Evolutionary conservation across 352 stramenopile species (phyloP), one percentile per base, ranked within the genome.

Genomic region (Globisporangium ultimum): DNA sequence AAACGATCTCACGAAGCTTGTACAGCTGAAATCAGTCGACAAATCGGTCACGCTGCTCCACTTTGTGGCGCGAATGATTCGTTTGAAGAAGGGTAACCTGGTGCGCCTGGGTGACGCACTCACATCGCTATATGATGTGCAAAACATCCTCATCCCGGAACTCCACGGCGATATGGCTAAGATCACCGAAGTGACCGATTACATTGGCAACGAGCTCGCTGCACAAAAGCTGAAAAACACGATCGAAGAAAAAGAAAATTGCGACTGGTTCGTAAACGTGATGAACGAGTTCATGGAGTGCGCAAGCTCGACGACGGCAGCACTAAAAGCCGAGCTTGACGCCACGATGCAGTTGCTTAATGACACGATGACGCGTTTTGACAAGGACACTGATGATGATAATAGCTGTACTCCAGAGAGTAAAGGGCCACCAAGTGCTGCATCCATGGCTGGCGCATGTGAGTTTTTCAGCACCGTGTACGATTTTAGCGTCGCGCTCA

Each of bases 401-500:
- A 61, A 71, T 0, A 2, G 58, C 0, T 8, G 32, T 28, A 32
- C 51, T 17, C 14, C 53, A 12, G 24, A 57, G 21, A 22, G 53
- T 28, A 55, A 53, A 13, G 66, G 50, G 0, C 55, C 60, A 10
- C 53, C 73, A 3, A 74, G 50, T 28, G 48, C 76, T 15, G 63
- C 72, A 13, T 55, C 67, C 11, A 70, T 81, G 47, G 48, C 71
- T 9, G 68, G 76, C 3, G 80, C 80, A 5, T 66, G 73, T 0
- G 78, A 86, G 54, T 90, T 92, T 60, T 89, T 92, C 58, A 76
- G 55, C 38, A 81, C 67, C 1, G 79, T 92, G 48, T 88, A 92
- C 58, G 82, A 92, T 42, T 92, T 92, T 48, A 89, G 74, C n/a
- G 74, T 87, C n/a, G 77, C 78, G 13, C 62, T 92, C 2, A 84